Evolutionary conservation across 2,329 filamentous ascomycete genomes (phyloP).

Genomic region (Didymella segeticola): DNA sequence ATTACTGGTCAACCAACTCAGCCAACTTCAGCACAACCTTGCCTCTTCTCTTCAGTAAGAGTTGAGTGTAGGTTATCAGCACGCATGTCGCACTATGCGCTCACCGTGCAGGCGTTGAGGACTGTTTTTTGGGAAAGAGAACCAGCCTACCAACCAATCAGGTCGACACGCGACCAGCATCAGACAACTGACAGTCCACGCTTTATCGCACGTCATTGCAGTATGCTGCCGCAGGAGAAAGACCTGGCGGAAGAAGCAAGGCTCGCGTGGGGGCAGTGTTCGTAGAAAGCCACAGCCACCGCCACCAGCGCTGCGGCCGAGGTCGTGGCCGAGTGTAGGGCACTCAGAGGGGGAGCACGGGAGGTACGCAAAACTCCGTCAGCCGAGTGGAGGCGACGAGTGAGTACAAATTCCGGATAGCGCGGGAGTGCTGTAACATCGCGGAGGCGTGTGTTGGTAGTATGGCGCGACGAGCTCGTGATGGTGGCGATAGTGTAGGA

Average conservation of each 20-base stretch:
- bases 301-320: conserved; percentile 22
- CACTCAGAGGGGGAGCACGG: not conserved
- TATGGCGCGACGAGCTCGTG: not conserved
- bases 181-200: not conserved
- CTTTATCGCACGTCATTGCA: conserved; percentile 2
- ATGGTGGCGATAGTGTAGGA: not conserved
- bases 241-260: conserved; percentile 21
- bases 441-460: not conserved
- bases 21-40: conserved; percentile 3
- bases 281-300: conserved; percentile 22
- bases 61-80: not conserved
- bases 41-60: not conserved
- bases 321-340: not conserved
- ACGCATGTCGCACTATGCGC: not conserved
- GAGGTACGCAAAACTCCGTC: not conserved
- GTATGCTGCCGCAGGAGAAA: not conserved
- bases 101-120: not conserved
- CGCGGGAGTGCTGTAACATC: not conserved
- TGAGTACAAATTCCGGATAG: not conserved
- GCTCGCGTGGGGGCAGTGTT: conserved; percentile 20
- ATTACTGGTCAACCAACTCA: not conserved
- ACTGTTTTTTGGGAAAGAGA: not conserved
- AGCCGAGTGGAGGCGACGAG: not conserved
- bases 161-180: not conserved
- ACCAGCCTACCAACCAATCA: not conserved